phyloP scores from a whole-genome alignment of 805 yeast genomes.

The Saturnispora saitoi region DNA sequence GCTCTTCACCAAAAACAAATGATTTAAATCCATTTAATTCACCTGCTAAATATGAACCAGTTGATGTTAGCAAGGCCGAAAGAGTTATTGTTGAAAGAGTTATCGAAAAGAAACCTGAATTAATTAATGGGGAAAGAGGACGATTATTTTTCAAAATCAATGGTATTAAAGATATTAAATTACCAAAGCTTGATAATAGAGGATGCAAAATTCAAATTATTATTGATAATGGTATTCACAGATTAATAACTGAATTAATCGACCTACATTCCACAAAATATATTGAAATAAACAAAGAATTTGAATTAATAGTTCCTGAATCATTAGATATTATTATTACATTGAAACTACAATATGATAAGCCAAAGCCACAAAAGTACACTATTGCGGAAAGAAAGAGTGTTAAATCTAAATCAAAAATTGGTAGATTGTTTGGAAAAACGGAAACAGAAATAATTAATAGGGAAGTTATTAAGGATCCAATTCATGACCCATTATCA shows the following conservation, averaged over 20 bases:
- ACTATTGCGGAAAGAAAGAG: conserved; percentile 50
- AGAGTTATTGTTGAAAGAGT: conserved; percentile 6
- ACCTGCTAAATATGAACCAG: conserved; percentile 1
- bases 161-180: conserved; percentile 36
- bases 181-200: conserved; percentile 39
- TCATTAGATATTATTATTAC: conserved; percentile 62
- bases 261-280: conserved; percentile 22
- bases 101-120: conserved; percentile 2
- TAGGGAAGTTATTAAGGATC: conserved; percentile 42
- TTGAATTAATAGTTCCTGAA: conserved; percentile 61
- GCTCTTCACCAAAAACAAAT: not conserved
- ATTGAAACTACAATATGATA: conserved; percentile 54
- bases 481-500: conserved; percentile 50
- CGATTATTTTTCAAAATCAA: conserved; percentile 44
- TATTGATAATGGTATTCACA: conserved; percentile 76
- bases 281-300: conserved; percentile 56
- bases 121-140: conserved; percentile 34
- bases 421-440: conserved; percentile 27
- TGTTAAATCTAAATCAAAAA: conserved; percentile 25
- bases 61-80: not conserved
- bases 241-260: conserved; percentile 50
- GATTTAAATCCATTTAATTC: conserved; percentile 11
- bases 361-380: conserved; percentile 40
- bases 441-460: conserved; percentile 42
- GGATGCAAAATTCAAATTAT: conserved; percentile 44